phyloP scores from a whole-genome alignment of 2,329 filamentous ascomycete genomes.

The Epichloe bromicola region DNA sequence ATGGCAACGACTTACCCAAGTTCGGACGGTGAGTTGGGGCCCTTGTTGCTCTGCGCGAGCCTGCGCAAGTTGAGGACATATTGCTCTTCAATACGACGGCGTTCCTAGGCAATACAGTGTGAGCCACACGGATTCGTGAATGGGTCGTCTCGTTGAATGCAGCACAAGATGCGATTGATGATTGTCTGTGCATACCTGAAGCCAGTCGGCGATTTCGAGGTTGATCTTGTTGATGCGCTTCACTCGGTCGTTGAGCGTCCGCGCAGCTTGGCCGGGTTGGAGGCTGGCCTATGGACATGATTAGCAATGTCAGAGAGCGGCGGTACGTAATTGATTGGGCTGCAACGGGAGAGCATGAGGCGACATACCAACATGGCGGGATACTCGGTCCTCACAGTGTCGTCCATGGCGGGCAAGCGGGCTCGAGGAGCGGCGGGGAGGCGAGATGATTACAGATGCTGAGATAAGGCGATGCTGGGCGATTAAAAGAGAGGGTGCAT shows the following conservation, averaged over 20 bases:
- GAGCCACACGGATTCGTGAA: background rate
- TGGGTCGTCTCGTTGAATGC: background rate
- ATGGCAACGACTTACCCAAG: constrained; percentile 57
- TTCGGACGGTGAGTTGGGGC: constrained; percentile 64
- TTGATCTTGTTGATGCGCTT: constrained; percentile 80
- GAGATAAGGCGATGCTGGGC: constrained; percentile 10
- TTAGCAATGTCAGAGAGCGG: background rate
- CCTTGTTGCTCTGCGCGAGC: constrained; percentile 59
- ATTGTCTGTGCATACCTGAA: constrained; percentile 54
- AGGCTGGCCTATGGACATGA: constrained; percentile 52
- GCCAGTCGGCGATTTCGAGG: constrained; percentile 86
- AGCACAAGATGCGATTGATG: background rate
- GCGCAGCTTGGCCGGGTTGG: constrained; percentile 69
- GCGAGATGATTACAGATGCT: constrained; percentile 15
- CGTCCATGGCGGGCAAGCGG: constrained; percentile 46
- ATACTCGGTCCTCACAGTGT: constrained; percentile 78
- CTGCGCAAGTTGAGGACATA: constrained; percentile 76
- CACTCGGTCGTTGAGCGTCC: constrained; percentile 73
- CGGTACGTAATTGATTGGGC: background rate
- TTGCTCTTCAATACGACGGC: constrained; percentile 78
- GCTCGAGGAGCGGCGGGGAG: background rate
- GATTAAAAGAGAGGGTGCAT: constrained; percentile 10
- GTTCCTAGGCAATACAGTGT: constrained; percentile 48
- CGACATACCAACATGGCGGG: constrained; percentile 78
- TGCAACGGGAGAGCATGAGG: constrained; percentile 3